A percentile compares a stretch with the other conserved stretches of the same genome.
Conservation (phyloP, 768 basidiomycete genomes). For the Clathrus columnatus region DNA sequence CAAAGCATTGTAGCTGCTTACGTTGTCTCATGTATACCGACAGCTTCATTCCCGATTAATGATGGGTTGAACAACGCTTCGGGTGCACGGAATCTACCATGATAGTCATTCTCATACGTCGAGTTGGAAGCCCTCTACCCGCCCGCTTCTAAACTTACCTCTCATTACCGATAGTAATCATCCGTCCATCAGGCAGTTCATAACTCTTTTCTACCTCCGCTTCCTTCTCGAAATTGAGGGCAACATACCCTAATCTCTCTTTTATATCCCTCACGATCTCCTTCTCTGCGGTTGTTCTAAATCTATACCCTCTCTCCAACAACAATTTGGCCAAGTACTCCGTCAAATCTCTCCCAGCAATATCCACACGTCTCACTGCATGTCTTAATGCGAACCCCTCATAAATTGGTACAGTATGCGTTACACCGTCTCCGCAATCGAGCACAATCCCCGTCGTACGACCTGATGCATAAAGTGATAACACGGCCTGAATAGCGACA, state of each 20-base stretch:
- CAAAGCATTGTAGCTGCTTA: conserved; percentile 9
- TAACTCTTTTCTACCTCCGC: conserved; percentile 44
- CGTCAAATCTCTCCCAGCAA: conserved; percentile 11
- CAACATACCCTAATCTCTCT: conserved; percentile 49
- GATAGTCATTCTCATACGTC: neutral
- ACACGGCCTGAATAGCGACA: conserved; percentile 11
- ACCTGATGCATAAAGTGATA: conserved; percentile 12
- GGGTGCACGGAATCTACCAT: conserved; percentile 35
- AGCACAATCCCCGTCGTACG: conserved; percentile 13
- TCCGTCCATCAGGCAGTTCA: conserved; percentile 46
- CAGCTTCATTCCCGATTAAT: conserved; percentile 38
- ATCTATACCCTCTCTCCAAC: conserved; percentile 23
- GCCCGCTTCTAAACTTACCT: conserved; percentile 19
- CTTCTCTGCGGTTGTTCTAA: conserved; percentile 40
- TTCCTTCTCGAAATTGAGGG: conserved; percentile 47
- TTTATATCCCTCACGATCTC: conserved; percentile 48
- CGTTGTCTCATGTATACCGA: conserved; percentile 45
- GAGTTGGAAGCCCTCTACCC: neutral
- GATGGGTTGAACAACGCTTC: conserved; percentile 46
- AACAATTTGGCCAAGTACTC: conserved; percentile 5
- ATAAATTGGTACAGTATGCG: conserved; percentile 13
- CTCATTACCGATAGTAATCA: conserved; percentile 46
- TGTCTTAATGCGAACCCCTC: conserved; percentile 11
- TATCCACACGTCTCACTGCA: conserved; percentile 5
- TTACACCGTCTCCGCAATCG: conserved; percentile 13